Evolutionary conservation across 1,284 basidiomycete genomes (phyloP), one percentile per base, ranked within the genome.

Genomic region (Puccinia triticina): DNA sequence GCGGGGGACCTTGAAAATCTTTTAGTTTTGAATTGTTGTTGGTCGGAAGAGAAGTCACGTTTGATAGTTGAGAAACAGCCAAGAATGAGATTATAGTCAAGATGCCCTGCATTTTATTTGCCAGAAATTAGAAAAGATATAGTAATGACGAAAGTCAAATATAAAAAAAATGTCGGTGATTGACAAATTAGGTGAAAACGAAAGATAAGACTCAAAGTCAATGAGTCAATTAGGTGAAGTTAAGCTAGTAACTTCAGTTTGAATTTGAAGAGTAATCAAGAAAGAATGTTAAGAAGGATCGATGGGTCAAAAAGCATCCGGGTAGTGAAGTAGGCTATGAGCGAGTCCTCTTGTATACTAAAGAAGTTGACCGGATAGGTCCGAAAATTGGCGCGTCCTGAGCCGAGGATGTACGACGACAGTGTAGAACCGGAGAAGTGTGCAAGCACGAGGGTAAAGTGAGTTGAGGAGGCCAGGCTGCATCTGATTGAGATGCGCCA

Each of bases 141-240:
- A 40, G 34, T 66, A 21, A 48, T 43, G 66, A 48, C 2, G 10
- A 69, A 5, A 69, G n/a, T 69, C 66, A 69, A 48, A 43, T 43
- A 29, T 29, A 48, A 69, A 66, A 46, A 2, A 43, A 69, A 69
- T 10, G 21, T 18, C 23, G 43, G 43, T 26, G 37, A 11, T 37
- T 11, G 43, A 69, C 21, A 40, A 69, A 46, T 69, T n/a, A 43
- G 43, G 66, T 43, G 66, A 46, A 69, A 48, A 43, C 40, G 66
- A 69, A 46, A 69, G 66, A 48, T n/a, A 69, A 69, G 66, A 69
- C 40, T 46, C 43, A 29, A 34, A 46, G 66, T 69, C 40, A 69
- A 69, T 29, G 40, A 69, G 43, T 69, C 29, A 69, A 43, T 34
- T 40, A 46, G 40, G 16, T 1, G 34, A 37, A 40, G 43, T 67